A percentile compares a stretch with the other conserved stretches of the same genome.
phyloP scores from a whole-genome alignment of 2,329 filamentous ascomycete species.

The Cladosporium sp. region DNA sequence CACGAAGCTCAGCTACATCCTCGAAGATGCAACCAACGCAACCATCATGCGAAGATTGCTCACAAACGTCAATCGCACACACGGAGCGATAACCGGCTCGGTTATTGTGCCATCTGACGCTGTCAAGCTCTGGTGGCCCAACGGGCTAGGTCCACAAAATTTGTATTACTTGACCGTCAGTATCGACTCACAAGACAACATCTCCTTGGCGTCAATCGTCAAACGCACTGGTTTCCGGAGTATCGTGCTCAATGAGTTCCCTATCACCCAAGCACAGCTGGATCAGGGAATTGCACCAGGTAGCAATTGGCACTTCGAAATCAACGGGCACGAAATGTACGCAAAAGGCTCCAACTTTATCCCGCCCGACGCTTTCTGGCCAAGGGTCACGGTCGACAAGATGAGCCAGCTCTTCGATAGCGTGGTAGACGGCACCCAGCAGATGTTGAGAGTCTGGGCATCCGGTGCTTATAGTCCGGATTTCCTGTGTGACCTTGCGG shows the following conservation, averaged over 20 bases:
- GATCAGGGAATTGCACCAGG: constrained; percentile 57
- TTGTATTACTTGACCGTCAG: constrained; percentile 57
- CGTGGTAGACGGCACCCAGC: constrained; percentile 60
- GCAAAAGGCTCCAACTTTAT: constrained; percentile 66
- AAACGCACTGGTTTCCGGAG: constrained; percentile 63
- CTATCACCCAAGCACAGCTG: constrained; percentile 56
- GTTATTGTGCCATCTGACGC: constrained; percentile 44
- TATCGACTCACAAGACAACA: constrained; percentile 30
- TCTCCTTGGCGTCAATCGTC: constrained; percentile 45
- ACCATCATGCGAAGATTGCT: constrained; percentile 43
- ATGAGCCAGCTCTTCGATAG: constrained; percentile 57
- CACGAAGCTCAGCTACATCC: constrained; percentile 48
- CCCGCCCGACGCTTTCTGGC: constrained; percentile 64
- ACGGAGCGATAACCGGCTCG: constrained; percentile 51
- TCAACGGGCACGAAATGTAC: constrained; percentile 65
- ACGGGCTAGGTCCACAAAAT: constrained; percentile 56
- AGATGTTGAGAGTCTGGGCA: constrained; percentile 63
- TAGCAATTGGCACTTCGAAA: constrained; percentile 65
- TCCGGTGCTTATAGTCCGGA: constrained; percentile 61
- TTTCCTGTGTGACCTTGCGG: constrained; percentile 63
- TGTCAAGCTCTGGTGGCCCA: constrained; percentile 63
- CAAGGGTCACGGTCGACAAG: constrained; percentile 55
- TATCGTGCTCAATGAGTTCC: constrained; percentile 59
- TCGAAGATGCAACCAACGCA: constrained; percentile 47
- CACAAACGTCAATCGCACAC: constrained; percentile 42